These are phyloP conservation scores for Trichoderma sp. DNA, from an alignment of 2,329 filamentous ascomycete genomes.

Conservation along the genomic window DNA sequence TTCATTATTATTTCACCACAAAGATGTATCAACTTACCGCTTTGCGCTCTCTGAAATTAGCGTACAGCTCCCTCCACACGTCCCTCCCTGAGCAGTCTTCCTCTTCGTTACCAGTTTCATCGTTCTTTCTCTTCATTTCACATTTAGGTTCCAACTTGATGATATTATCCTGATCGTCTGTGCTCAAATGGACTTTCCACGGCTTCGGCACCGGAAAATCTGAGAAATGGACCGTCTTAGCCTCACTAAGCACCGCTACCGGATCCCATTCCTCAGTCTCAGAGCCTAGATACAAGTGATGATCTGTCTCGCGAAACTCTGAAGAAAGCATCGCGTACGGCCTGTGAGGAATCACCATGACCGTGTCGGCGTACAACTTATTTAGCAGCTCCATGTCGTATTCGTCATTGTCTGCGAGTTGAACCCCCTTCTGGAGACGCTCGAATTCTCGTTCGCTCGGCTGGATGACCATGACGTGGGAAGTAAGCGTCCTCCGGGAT, in stretches of 20 bases:
- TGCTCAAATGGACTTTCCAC: conserved; percentile 16
- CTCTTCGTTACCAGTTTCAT: background rate
- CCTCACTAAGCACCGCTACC: conserved; percentile 46
- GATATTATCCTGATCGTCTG: conserved; percentile 7
- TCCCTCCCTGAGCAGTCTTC: conserved; percentile 20
- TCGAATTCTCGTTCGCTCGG: conserved; percentile 53
- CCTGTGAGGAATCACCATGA: conserved; percentile 62
- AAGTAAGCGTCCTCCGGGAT: conserved; percentile 50
- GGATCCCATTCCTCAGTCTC: conserved; percentile 58
- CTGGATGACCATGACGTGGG: conserved; percentile 56
- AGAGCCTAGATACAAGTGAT: conserved; percentile 41
- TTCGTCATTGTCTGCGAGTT: conserved; percentile 31
- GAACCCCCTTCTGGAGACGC: conserved; percentile 31
- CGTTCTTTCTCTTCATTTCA: background rate
- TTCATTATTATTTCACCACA: background rate
- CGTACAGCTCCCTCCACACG: conserved; percentile 21
- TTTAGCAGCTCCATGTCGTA: conserved; percentile 71
- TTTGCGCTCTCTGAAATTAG: conserved; percentile 20
- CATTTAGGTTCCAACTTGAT: background rate
- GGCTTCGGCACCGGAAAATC: conserved; percentile 24
- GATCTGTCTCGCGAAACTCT: conserved; percentile 56
- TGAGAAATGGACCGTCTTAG: conserved; percentile 21
- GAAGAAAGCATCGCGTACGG: conserved; percentile 59
- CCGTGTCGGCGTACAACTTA: conserved; percentile 54
- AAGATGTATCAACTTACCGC: conserved; percentile 10